A percentile compares a stretch with the other conserved stretches of the same genome.
Evolutionary conservation across 164 flowering plant genomes (phyloP).

Genomic region (Aristolochia fimbriata): DNA sequence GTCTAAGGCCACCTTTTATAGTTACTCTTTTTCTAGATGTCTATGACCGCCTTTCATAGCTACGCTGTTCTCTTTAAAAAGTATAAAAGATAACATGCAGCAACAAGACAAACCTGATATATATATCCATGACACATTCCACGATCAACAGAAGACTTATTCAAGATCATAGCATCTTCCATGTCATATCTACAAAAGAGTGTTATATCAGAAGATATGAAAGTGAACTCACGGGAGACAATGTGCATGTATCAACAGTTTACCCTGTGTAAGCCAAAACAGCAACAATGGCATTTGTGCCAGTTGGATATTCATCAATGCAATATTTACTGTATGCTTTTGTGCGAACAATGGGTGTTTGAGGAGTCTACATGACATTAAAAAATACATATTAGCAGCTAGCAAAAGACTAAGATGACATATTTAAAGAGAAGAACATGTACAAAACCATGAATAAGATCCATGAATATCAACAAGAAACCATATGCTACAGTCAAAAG

Average conservation of each 20-base stretch:
- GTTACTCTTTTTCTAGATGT: too few relatives aligned
- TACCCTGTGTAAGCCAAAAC: constrained; percentile 96
- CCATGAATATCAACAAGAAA: too few relatives aligned
- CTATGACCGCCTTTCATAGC: too few relatives aligned
- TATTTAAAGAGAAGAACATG: too few relatives aligned
- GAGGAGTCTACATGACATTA: constrained; percentile 63
- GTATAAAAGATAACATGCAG: too few relatives aligned
- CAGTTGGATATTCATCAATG: constrained; percentile 79
- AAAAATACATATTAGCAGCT: neutral
- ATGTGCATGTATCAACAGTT: neutral
- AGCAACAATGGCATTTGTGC: constrained; percentile 97
- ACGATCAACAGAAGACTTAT: constrained; percentile 93
- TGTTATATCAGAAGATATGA: neutral
- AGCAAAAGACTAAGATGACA: neutral
- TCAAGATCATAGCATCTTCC: constrained; percentile 99
- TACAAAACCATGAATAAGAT: too few relatives aligned
- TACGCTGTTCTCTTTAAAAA: too few relatives aligned
- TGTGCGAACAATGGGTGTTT: constrained; percentile 92
- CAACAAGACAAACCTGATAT: constrained; percentile 50
- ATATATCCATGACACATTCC: constrained; percentile 82
- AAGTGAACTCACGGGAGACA: neutral
- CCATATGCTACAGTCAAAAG: too few relatives aligned
- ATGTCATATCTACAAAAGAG: constrained; percentile 65
- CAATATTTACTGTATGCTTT: constrained; percentile 52
- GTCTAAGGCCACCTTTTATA: too few relatives aligned